phyloP scores from a whole-genome alignment of 78 protist species.

The Dictyostelium citrinum region DNA sequence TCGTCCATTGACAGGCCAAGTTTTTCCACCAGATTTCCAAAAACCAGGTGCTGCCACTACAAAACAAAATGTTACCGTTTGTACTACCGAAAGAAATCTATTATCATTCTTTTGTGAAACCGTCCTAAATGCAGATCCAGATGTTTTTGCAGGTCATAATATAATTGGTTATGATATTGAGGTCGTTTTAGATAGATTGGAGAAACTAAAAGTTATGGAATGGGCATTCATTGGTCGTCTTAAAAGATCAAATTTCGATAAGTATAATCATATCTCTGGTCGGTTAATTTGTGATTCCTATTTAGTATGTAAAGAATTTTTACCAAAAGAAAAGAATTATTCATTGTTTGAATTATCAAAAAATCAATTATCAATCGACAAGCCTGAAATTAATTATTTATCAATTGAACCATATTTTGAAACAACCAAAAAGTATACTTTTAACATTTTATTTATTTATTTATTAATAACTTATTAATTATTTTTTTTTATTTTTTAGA shows the following conservation, averaged over 20 bases:
- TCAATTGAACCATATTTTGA: constrained; percentile 35
- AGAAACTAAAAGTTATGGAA: constrained; percentile 33
- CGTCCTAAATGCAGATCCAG: constrained; percentile 85
- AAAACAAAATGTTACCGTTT: background rate
- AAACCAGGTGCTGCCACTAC: background rate
- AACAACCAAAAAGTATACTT: constrained; percentile 7
- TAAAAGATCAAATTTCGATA: constrained; percentile 22
- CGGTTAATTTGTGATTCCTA: constrained; percentile 90
- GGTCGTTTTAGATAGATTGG: constrained; percentile 93
- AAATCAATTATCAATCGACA: constrained; percentile 77
- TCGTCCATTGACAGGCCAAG: constrained; percentile 19
- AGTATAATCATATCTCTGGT: constrained; percentile 52
- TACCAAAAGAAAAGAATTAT: constrained; percentile 82
- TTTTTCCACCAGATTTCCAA: constrained; percentile 21
- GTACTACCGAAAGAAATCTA: constrained; percentile 70
- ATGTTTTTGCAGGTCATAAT: constrained; percentile 93
- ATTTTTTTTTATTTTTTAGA: background rate
- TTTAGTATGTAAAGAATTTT: constrained; percentile 76
- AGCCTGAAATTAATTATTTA: constrained; percentile 13
- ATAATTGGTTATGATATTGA: constrained; percentile 89
- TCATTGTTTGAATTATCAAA: constrained; percentile 81
- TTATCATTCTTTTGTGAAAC: constrained; percentile 63
- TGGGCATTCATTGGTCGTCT: constrained; percentile 96
- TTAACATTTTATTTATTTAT: background rate
- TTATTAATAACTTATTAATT: background rate